Conservation (phyloP, 2,329 filamentous ascomycete species). For the Pseudocercospora vitis region DNA sequence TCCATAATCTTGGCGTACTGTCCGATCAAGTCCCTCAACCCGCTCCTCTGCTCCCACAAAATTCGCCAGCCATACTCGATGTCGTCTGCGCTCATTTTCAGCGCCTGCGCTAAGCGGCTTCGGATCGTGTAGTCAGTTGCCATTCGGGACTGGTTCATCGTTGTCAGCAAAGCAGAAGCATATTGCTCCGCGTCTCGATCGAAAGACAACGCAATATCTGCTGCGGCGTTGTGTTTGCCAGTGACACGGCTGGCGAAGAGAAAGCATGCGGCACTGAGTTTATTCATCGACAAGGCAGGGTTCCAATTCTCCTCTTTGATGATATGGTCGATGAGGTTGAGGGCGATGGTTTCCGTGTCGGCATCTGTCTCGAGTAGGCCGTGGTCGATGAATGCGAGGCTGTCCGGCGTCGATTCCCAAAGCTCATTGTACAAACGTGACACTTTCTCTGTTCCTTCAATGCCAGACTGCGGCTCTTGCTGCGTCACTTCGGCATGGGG, state of each 20-base stretch:
- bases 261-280: constrained; percentile 23
- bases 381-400: constrained; percentile 20
- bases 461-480: background rate
- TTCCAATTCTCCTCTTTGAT: constrained; percentile 24
- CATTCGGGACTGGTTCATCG: background rate
- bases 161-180: constrained; percentile 8
- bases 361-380: constrained; percentile 13
- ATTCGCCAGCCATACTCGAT: constrained; percentile 21
- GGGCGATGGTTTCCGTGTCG: constrained; percentile 19
- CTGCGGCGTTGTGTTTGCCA: constrained; percentile 11
- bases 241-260: constrained; percentile 22
- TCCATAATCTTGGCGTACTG: constrained; percentile 13
- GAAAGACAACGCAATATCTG: constrained; percentile 13
- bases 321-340: constrained; percentile 26
- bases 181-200: constrained; percentile 13
- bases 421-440: constrained; percentile 16
- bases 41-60: constrained; percentile 16
- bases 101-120: constrained; percentile 2
- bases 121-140: background rate
- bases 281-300: constrained; percentile 17
- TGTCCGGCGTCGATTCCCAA: constrained; percentile 13
- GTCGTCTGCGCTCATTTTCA: constrained; percentile 16
- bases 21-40: constrained; percentile 16
- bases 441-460: constrained; percentile 9
- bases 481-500: background rate